Conservation (phyloP, 179 eudicot species). For the Silene noctiflora region DNA sequence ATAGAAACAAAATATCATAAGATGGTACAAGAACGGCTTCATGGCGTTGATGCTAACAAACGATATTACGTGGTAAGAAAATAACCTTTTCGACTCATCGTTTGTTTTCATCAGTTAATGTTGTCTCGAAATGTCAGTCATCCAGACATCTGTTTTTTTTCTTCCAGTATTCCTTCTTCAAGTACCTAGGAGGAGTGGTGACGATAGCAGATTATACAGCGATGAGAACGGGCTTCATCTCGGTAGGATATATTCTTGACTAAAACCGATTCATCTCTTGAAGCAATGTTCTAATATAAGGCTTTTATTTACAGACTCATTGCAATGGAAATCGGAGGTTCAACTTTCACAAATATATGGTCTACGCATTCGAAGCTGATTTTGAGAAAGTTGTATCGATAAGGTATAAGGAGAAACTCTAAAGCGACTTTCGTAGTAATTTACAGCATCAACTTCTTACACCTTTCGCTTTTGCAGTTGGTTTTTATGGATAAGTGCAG, state of each 20-base stretch:
- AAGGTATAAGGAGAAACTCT: constrained; percentile 8
- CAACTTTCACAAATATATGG: constrained; percentile 22
- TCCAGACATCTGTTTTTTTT: not conserved
- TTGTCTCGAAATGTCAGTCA: not conserved
- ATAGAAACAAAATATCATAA: constrained; percentile 5
- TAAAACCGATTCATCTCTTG: not conserved
- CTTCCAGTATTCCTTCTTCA: constrained; percentile 21
- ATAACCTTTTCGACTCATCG: not conserved
- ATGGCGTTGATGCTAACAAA: constrained; percentile 19
- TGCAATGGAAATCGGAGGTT: constrained; percentile 26
- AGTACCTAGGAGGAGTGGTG: constrained; percentile 14
- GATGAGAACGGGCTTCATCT: constrained; percentile 17
- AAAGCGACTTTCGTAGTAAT: no score
- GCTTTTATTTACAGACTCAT: constrained; percentile 19
- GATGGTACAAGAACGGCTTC: constrained; percentile 16
- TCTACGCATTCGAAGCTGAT: no score
- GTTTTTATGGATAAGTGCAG: constrained; percentile 28
- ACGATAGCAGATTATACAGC: constrained; percentile 18
- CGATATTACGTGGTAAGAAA: constrained; percentile 27
- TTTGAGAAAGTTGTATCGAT: constrained; percentile 8
- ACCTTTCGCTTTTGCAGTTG: constrained; percentile 20
- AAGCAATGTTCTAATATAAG: not conserved
- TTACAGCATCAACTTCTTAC: not conserved
- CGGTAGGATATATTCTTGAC: not conserved
- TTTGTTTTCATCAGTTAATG: not conserved